phyloP scores from a whole-genome alignment of 1,284 basidiomycete species.

The Fistulina hepatica region DNA sequence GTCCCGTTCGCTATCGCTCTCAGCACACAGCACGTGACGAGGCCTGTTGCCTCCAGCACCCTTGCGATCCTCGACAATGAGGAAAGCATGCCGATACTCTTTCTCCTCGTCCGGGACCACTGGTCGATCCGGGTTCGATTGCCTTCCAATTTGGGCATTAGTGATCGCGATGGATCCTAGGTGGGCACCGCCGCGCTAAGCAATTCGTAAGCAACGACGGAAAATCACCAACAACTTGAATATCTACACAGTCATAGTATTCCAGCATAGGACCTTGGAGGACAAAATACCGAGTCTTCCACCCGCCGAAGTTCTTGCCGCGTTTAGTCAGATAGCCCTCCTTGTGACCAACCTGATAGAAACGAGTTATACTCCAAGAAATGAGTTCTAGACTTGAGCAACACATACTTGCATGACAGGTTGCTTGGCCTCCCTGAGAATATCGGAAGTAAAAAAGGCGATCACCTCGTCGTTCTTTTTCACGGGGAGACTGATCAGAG shows the following conservation, averaged over 20 bases:
- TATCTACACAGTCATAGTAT: slow-evolving; percentile 87
- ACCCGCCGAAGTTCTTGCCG: slow-evolving; percentile 93
- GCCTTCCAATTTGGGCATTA: slow-evolving; percentile 77
- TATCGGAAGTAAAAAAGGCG: slow-evolving; percentile 85
- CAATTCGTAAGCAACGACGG: slow-evolving; percentile 7
- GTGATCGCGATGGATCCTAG: slow-evolving; percentile 82
- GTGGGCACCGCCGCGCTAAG: slow-evolving; percentile 79
- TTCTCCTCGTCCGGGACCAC: slow-evolving; percentile 71
- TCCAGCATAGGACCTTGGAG: slow-evolving; percentile 80
- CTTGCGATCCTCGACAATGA: slow-evolving; percentile 83
- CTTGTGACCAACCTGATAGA: slow-evolving; percentile 80
- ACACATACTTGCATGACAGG: slow-evolving; percentile 54
- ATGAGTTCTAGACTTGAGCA: too few relatives aligned
- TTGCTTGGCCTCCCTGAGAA: slow-evolving; percentile 62
- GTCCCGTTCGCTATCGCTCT: slow-evolving; percentile 89
- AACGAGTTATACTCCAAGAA: too few relatives aligned
- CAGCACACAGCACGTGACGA: slow-evolving; percentile 90
- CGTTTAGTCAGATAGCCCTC: slow-evolving; percentile 96
- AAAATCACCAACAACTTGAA: slow-evolving; percentile 5
- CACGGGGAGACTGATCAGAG: slow-evolving; percentile 72
- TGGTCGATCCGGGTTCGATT: slow-evolving; percentile 40
- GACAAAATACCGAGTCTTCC: slow-evolving; percentile 94
- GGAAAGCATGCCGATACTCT: slow-evolving; percentile 92
- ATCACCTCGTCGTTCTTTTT: slow-evolving; percentile 87
- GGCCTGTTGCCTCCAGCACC: slow-evolving; percentile 60